These are phyloP conservation scores for Hyphodiscus sp. DNA, from an alignment of 2,329 filamentous ascomycete genomes.

Conservation along the genomic window DNA sequence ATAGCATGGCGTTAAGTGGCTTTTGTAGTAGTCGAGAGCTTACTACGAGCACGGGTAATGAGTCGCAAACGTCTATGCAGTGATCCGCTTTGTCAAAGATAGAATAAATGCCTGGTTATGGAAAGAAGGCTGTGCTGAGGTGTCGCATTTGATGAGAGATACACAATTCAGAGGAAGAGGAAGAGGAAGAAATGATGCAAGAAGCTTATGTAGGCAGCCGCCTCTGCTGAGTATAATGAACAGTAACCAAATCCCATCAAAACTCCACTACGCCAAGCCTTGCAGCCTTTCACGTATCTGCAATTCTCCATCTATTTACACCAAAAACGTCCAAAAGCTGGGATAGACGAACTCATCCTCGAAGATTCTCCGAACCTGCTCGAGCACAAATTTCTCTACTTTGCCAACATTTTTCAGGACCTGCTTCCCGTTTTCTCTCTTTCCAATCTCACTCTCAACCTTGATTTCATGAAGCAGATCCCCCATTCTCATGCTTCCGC, in stretches of 20 bases:
- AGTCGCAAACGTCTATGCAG: constrained; percentile 1
- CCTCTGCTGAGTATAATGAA: not conserved
- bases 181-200: not conserved
- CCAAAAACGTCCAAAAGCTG: constrained; percentile 95
- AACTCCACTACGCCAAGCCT: not conserved
- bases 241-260: not conserved
- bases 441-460: constrained; percentile 96
- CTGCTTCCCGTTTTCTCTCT: constrained; percentile 85
- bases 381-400: constrained; percentile 93
- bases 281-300: not conserved
- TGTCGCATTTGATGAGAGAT: not conserved
- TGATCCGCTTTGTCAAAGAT: no score
- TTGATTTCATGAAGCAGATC: constrained; percentile 86
- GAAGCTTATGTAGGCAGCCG: not conserved
- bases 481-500: constrained; percentile 45
- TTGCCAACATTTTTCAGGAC: constrained; percentile 98
- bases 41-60: constrained; percentile 16
- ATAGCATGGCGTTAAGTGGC: not conserved
- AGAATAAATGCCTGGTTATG: no score
- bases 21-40: not conserved
- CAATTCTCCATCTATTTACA: constrained; percentile 39
- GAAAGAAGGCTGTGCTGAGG: not conserved
- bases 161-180: not conserved
- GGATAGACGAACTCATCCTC: constrained; percentile 98
- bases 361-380: constrained; percentile 94